phyloP scores from a whole-genome alignment of 805 yeast species.

The Nakazawaea anatomiae region DNA sequence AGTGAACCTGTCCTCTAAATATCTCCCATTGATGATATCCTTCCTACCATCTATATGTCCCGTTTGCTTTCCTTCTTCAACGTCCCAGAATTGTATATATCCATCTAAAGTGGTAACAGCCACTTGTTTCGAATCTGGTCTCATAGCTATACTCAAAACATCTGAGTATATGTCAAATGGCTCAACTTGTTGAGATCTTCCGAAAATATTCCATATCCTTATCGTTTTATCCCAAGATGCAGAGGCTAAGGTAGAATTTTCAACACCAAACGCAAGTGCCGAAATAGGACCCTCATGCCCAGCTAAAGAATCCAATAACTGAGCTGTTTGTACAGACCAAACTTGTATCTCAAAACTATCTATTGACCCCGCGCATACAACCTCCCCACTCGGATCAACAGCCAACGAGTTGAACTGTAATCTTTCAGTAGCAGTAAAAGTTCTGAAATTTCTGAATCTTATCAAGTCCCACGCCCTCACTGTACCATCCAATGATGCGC shows the following conservation, averaged over 20 bases:
- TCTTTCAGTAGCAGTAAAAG: conserved; percentile 87
- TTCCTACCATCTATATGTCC: conserved; percentile 81
- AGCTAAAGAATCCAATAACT: conserved; percentile 75
- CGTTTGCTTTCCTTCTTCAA: conserved; percentile 72
- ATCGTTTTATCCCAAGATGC: conserved; percentile 97
- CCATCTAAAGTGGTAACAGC: conserved; percentile 90
- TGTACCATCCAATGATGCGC: conserved; percentile 93
- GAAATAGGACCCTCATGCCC: conserved; percentile 98
- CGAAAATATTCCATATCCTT: conserved; percentile 88
- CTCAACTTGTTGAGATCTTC: conserved; percentile 81
- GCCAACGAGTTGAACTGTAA: conserved; percentile 85
- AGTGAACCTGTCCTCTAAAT: conserved; percentile 73
- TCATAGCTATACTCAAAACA: conserved; percentile 72
- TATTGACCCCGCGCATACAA: conserved; percentile 89
- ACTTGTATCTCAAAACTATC: conserved; percentile 88
- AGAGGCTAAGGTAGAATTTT: conserved; percentile 72
- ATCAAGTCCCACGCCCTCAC: conserved; percentile 96
- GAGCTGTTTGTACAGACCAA: conserved; percentile 97
- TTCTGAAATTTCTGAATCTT: conserved; percentile 88
- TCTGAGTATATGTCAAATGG: conserved; percentile 85
- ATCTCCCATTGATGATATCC: conserved; percentile 85
- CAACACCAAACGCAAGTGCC: conserved; percentile 76
- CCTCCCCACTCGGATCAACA: conserved; percentile 95
- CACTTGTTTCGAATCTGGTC: conserved; percentile 90
- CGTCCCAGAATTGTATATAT: conserved; percentile 75